A percentile compares a stretch with the other conserved stretches of the same genome.
These are phyloP conservation scores for Fusarium secorum DNA, from an alignment of 2,329 filamentous ascomycete genomes.

Conservation along the genomic window DNA sequence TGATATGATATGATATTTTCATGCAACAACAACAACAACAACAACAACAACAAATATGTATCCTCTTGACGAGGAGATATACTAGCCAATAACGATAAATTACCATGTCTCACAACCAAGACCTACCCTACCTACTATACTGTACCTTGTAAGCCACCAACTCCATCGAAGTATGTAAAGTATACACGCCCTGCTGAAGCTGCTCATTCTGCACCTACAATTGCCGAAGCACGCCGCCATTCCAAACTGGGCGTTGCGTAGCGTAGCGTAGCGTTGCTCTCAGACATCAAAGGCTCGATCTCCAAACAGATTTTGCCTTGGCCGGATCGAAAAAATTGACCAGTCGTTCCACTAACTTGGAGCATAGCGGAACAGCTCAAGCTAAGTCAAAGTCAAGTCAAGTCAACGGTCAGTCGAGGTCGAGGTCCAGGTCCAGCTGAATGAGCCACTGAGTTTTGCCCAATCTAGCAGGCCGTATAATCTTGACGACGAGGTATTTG, in stretches of 20 bases:
- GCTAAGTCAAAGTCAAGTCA: not conserved
- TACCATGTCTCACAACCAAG: constrained; percentile 7
- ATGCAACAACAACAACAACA: not conserved
- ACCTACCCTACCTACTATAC: not conserved
- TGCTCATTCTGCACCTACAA: not conserved
- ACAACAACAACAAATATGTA: not conserved
- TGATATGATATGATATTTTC: not conserved
- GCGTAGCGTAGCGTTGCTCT: not conserved
- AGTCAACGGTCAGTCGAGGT: not conserved
- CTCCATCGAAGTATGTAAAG: not conserved
- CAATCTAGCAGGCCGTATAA: not conserved
- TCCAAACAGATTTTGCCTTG: constrained; percentile 8
- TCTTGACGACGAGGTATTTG: not conserved
- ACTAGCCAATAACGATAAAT: not conserved
- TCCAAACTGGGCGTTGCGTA: constrained; percentile 5
- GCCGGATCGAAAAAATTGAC: constrained; percentile 6
- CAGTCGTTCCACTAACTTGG: not conserved
- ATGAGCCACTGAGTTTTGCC: not conserved
- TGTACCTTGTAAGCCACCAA: not conserved
- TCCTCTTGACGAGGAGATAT: not conserved
- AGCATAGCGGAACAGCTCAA: not conserved
- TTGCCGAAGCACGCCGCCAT: constrained; percentile 26
- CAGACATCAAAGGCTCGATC: constrained; percentile 15
- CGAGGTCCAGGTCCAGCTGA: not conserved
- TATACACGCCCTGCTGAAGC: not conserved